These are phyloP conservation scores for Hypericum perforatum DNA, from an alignment of 345 rosid genomes.

Conservation along the genomic window DNA sequence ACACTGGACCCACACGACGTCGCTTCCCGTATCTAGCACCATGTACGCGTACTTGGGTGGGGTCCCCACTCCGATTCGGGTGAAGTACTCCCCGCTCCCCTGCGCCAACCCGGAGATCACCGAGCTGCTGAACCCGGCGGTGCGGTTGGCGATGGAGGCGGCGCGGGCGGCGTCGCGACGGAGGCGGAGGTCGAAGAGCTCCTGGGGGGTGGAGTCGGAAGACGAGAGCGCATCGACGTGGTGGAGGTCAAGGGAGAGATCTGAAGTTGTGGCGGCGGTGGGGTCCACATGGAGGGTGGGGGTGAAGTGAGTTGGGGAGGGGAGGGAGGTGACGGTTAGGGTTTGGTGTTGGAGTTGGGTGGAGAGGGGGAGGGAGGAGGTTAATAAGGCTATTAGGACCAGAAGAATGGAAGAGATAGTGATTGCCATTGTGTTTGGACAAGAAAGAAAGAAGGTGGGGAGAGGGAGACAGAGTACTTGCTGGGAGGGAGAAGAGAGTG, in stretches of 20 bases:
- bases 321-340: slow-evolving; percentile 36
- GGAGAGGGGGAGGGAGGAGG: slow-evolving; percentile 15
- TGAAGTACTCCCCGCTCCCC: slow-evolving; percentile 96
- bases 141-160: slow-evolving; percentile 7
- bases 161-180: slow-evolving; percentile 59
- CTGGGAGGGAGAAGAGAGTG: too few relatives aligned
- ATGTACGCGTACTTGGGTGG: slow-evolving; percentile 71
- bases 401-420: slow-evolving; percentile 21
- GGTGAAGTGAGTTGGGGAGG: slow-evolving; percentile 31
- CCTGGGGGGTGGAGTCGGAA: slow-evolving; percentile 32
- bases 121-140: slow-evolving; percentile 19
- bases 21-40: slow-evolving; percentile 95
- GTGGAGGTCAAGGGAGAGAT: slow-evolving; percentile 38
- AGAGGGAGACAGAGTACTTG: background rate
- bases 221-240: slow-evolving; percentile 70
- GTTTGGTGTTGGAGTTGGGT: slow-evolving; percentile 31
- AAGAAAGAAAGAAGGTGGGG: background rate
- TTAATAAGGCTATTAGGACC: slow-evolving; percentile 16
- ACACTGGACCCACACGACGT: slow-evolving; percentile 90
- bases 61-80: slow-evolving; percentile 87
- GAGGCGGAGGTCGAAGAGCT: slow-evolving; percentile 64
- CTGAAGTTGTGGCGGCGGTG: slow-evolving; percentile 14
- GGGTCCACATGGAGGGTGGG: slow-evolving; percentile 24
- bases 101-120: slow-evolving; percentile 82
- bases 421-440: slow-evolving; percentile 27